Conservation (phyloP, 495 filamentous ascomycete species). For the Talaromyces ruber region DNA sequence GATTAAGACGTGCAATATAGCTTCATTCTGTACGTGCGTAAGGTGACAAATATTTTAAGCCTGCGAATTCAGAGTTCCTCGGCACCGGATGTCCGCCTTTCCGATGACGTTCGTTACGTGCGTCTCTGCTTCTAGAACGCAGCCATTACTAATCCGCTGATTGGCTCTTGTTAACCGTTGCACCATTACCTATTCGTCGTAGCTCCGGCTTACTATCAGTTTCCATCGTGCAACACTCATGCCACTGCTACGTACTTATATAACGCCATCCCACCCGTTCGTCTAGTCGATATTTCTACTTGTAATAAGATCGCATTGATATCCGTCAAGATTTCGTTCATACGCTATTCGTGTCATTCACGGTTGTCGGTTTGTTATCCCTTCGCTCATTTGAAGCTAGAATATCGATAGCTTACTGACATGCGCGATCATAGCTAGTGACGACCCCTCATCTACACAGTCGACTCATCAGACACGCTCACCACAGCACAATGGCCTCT, state of each 20-base stretch:
- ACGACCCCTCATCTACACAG: conserved; percentile 1
- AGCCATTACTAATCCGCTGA: not conserved
- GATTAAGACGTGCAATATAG: no score
- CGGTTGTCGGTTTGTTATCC: not conserved
- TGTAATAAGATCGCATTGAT: not conserved
- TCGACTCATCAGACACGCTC: not conserved
- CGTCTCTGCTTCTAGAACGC: not conserved
- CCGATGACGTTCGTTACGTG: not conserved
- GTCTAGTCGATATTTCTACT: not conserved
- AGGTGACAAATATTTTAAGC: not conserved
- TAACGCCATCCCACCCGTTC: not conserved
- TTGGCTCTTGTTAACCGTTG: not conserved
- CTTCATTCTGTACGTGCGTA: not conserved
- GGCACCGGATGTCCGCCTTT: not conserved
- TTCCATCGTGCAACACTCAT: not conserved
- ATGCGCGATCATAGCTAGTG: not conserved
- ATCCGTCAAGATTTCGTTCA: not conserved
- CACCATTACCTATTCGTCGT: not conserved
- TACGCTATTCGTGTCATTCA: not conserved
- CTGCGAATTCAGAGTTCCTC: not conserved
- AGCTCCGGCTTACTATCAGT: no score
- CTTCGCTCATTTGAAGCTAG: not conserved
- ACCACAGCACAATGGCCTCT: conserved; percentile 61
- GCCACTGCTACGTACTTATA: not conserved
- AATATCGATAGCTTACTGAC: not conserved